Percentiles rank a stretch among this genome's conserved stretches.
phyloP scores from a whole-genome alignment of 257 asterid species.

The Phtheirospermum japonicum region DNA sequence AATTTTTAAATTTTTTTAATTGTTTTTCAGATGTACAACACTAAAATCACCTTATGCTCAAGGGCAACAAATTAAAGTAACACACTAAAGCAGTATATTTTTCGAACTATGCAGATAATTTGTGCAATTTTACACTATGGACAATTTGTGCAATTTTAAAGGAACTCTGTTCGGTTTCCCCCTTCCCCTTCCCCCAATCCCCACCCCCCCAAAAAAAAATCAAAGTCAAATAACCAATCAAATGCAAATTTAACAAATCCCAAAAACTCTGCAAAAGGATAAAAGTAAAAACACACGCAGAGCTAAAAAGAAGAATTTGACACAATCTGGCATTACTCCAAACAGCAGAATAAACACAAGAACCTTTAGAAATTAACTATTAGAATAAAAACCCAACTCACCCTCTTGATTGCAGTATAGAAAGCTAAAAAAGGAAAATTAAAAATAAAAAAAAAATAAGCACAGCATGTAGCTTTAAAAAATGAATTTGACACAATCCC shows the following conservation, averaged over 20 bases:
- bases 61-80: background rate
- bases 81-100: background rate
- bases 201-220: no score
- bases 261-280: background rate
- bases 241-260: background rate
- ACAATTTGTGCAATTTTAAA: no score
- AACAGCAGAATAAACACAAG: background rate
- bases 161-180: no score
- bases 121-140: no score
- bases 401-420: background rate
- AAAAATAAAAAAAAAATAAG: no score
- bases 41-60: conserved; percentile 17
- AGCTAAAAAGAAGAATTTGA: conserved; percentile 2
- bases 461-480: no score
- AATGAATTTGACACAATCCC: conserved; percentile 14
- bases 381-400: background rate
- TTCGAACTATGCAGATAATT: no score
- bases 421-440: no score
- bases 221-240: conserved; percentile 22
- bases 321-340: background rate
- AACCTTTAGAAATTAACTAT: background rate
- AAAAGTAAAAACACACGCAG: background rate
- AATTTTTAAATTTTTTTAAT: no score
- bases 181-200: no score
- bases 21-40: background rate